These are phyloP conservation scores for Fusarium sp. DNA, from an alignment of 2,329 filamentous ascomycete species.

Conservation along the genomic window DNA sequence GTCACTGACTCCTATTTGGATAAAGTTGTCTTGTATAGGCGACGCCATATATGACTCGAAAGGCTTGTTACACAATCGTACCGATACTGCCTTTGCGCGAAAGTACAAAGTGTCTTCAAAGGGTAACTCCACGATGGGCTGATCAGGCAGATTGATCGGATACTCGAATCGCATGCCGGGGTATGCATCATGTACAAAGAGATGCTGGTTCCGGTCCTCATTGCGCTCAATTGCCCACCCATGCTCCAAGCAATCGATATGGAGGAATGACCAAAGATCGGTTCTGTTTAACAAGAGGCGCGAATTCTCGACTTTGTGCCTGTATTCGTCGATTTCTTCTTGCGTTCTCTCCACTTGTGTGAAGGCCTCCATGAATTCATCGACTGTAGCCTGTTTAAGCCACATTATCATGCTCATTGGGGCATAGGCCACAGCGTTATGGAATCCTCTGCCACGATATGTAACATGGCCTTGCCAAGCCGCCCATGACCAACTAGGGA, in stretches of 20 bases:
- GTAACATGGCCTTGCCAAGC: slow-evolving; percentile 24
- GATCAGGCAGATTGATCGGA: slow-evolving; percentile 12
- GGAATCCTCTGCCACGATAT: slow-evolving; percentile 17
- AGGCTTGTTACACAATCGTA: not conserved
- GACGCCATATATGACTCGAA: not conserved
- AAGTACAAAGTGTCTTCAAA: slow-evolving; percentile 2
- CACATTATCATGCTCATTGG: slow-evolving; percentile 8
- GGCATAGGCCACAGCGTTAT: slow-evolving; percentile 12
- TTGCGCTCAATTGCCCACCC: slow-evolving; percentile 14
- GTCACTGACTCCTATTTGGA: slow-evolving; percentile 22
- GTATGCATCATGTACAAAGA: slow-evolving; percentile 13
- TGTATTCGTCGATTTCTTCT: slow-evolving; percentile 8
- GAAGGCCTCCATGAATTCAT: slow-evolving; percentile 2
- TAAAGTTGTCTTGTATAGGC: not conserved
- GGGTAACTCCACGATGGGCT: slow-evolving; percentile 3
- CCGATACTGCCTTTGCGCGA: not conserved
- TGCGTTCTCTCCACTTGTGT: not conserved
- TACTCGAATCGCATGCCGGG: slow-evolving; percentile 1
- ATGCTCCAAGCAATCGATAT: slow-evolving; percentile 10
- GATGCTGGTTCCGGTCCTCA: slow-evolving; percentile 6
- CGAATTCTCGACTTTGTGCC: not conserved
- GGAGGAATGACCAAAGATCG: not conserved
- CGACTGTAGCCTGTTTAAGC: not conserved
- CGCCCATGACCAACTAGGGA: slow-evolving; percentile 28
- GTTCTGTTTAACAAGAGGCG: not conserved